phyloP scores from a whole-genome alignment of 768 basidiomycete genomes.

The Tylopilus balloui region DNA sequence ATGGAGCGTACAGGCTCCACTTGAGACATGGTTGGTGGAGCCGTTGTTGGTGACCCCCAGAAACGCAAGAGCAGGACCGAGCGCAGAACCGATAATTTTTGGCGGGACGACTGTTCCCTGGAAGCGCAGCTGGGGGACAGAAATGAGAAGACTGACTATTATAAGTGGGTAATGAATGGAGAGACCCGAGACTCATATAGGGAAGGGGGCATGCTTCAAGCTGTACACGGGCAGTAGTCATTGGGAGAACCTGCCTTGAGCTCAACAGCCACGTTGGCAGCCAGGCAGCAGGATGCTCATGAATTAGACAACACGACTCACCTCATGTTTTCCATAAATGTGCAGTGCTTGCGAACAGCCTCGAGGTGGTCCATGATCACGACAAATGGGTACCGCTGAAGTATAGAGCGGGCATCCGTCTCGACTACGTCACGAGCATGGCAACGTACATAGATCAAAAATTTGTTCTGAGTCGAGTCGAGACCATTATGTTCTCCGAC shows the following conservation, averaged over 20 bases:
- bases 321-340: conserved; percentile 37
- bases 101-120: conserved; percentile 16
- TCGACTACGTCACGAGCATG: conserved; percentile 27
- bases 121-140: conserved; percentile 24
- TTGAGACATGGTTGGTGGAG: conserved; percentile 23
- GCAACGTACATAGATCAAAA: conserved; percentile 15
- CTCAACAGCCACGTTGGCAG: conserved; percentile 33
- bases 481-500: conserved; percentile 7
- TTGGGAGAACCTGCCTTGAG: conserved; percentile 32
- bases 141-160: conserved; percentile 29
- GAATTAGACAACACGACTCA: conserved; percentile 31
- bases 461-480: conserved; percentile 2
- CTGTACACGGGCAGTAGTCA: conserved; percentile 31
- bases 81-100: conserved; percentile 10
- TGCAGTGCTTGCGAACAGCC: conserved; percentile 30
- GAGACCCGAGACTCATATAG: conserved; percentile 31
- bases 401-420: conserved; percentile 18
- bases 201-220: conserved; percentile 28
- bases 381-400: conserved; percentile 29
- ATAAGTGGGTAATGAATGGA: conserved; percentile 27
- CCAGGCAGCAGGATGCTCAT: conserved; percentile 30
- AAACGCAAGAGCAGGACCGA: conserved; percentile 6
- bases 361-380: conserved; percentile 32
- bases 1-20: conserved; percentile 34
- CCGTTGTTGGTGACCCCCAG: conserved; percentile 4